phyloP scores from a whole-genome alignment of 768 basidiomycete genomes.

The Sarcodon sp. region DNA sequence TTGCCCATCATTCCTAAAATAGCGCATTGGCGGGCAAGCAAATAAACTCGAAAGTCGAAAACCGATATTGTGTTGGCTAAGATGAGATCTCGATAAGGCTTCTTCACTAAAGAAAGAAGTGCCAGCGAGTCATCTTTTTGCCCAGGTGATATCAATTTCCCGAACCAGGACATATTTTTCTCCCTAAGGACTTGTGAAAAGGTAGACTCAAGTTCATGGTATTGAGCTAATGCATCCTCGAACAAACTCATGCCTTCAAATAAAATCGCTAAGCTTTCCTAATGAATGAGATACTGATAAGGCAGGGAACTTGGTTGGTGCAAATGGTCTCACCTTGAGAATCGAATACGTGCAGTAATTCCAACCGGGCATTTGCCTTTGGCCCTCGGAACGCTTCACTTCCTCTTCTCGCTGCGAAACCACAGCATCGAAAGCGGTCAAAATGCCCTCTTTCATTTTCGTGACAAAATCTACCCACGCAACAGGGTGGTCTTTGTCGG shows the following conservation, averaged over 20 bases:
- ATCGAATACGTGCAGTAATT: conserved; percentile 97
- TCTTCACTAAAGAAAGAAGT: conserved; percentile 65
- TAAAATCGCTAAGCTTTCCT: conserved; percentile 92
- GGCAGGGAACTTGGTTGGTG: neutral
- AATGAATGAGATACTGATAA: conserved; percentile 2
- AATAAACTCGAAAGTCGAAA: conserved; percentile 87
- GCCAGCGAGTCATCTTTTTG: conserved; percentile 70
- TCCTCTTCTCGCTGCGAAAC: conserved; percentile 80
- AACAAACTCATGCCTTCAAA: conserved; percentile 83
- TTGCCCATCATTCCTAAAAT: conserved; percentile 60
- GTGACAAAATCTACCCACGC: conserved; percentile 81
- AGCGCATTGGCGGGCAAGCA: conserved; percentile 76
- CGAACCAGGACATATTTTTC: conserved; percentile 87
- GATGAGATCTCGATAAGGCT: conserved; percentile 83
- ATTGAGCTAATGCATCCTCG: conserved; percentile 83
- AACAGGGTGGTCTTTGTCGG: conserved; percentile 59
- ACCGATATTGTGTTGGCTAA: conserved; percentile 83
- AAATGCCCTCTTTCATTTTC: conserved; percentile 82
- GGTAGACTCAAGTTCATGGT: conserved; percentile 81
- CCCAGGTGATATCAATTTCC: conserved; percentile 60
- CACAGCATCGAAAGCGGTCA: conserved; percentile 74
- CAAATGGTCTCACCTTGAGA: conserved; percentile 55
- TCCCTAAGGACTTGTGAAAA: conserved; percentile 69
- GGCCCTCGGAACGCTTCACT: conserved; percentile 77
- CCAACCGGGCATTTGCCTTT: conserved; percentile 93